A percentile compares a stretch with the other conserved stretches of the same genome.
Conservation (phyloP, 176 grass and related monocot genomes). For the Oryza punctata region DNA sequence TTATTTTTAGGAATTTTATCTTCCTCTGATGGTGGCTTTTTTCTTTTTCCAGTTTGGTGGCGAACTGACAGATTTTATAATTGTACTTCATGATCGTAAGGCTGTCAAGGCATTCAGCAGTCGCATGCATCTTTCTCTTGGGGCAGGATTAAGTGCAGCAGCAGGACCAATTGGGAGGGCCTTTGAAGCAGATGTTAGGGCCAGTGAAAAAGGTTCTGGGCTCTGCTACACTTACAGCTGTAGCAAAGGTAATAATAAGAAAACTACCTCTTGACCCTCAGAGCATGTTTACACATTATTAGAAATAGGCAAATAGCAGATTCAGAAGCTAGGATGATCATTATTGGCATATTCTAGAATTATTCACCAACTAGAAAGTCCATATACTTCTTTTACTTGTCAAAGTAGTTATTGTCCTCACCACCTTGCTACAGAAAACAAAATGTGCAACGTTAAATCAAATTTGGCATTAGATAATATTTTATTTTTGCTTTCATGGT, state of each 20-base stretch:
- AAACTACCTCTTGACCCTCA: not conserved
- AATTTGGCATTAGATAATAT: not conserved
- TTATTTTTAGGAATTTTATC: constrained; percentile 13
- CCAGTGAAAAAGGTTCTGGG: constrained; percentile 81
- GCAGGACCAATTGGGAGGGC: constrained; percentile 88
- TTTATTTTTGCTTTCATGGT: not conserved
- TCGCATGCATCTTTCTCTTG: constrained; percentile 81
- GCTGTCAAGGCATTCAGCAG: constrained; percentile 85
- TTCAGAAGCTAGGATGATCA: not conserved
- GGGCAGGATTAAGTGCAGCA: constrained; percentile 82
- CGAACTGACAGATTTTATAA: constrained; percentile 87
- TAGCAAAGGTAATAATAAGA: constrained; percentile 77
- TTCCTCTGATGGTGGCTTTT: constrained; percentile 14
- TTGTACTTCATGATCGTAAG: constrained; percentile 80
- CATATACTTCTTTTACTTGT: not conserved
- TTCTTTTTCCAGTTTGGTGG: constrained; percentile 70
- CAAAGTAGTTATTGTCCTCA: not conserved
- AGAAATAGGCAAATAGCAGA: not conserved
- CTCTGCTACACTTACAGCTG: constrained; percentile 97
- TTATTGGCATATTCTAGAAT: not conserved
- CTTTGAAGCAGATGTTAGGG: constrained; percentile 86
- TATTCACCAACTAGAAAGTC: not conserved
- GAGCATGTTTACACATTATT: constrained; percentile 10
- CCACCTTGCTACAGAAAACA: not conserved
- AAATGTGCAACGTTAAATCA: not conserved